Conservation (phyloP, 805 yeast species). For the Candida qinlingensis region DNA sequence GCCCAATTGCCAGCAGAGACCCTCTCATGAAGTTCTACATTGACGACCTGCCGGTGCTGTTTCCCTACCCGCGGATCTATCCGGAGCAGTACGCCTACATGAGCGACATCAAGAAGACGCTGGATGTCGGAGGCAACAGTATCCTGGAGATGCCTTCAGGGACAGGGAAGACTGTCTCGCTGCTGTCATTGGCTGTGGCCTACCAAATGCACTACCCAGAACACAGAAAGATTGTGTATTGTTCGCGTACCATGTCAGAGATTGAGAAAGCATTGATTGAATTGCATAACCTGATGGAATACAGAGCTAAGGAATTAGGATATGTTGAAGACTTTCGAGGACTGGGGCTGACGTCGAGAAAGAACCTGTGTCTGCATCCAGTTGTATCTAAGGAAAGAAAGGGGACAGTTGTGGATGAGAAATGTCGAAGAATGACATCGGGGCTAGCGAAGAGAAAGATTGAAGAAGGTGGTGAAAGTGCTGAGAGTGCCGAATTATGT, state of each 20-base stretch:
- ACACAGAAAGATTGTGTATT: slow-evolving; percentile 88
- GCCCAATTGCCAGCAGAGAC: too few species aligned
- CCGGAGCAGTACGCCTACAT: slow-evolving; percentile 98
- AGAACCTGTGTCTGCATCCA: slow-evolving; percentile 90
- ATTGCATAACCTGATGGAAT: slow-evolving; percentile 82
- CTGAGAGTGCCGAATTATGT: slow-evolving; percentile 59
- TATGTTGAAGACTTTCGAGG: slow-evolving; percentile 89
- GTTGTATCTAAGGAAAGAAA: slow-evolving; percentile 80
- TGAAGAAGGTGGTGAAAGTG: slow-evolving; percentile 40
- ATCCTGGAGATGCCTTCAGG: slow-evolving; percentile 99
- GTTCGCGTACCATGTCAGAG: slow-evolving; percentile 99
- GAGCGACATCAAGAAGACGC: slow-evolving; percentile 89
- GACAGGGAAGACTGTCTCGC: slow-evolving; percentile 93
- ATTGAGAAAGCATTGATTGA: slow-evolving; percentile 96
- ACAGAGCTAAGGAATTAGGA: slow-evolving; percentile 77
- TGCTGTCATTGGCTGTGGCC: slow-evolving; percentile 87
- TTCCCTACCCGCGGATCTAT: slow-evolving; percentile 94
- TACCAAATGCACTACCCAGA: slow-evolving; percentile 94
- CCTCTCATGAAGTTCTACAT: slow-evolving; percentile 53
- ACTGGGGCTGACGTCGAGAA: slow-evolving; percentile 88
- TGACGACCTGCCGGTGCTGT: slow-evolving; percentile 91
- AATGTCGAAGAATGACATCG: slow-evolving; percentile 90
- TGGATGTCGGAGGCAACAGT: slow-evolving; percentile 96
- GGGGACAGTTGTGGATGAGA: slow-evolving; percentile 92
- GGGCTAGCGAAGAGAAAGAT: slow-evolving; percentile 74